These are phyloP conservation scores for Suillus variegatus DNA, from an alignment of 768 basidiomycete genomes.

Conservation along the genomic window DNA sequence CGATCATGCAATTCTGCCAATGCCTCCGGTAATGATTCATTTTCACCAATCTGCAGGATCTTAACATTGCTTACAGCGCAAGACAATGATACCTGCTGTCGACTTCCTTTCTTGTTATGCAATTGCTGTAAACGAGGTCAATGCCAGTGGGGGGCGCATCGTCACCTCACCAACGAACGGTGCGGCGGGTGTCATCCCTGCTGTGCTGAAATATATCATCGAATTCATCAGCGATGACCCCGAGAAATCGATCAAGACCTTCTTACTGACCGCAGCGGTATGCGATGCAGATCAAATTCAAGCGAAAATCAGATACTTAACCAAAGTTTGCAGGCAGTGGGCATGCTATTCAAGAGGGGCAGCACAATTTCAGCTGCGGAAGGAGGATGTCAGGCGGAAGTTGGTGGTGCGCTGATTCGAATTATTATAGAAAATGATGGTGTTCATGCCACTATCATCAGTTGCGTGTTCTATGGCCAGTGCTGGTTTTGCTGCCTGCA, in stretches of 20 bases:
- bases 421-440: constrained; percentile 2
- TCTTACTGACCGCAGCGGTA: constrained; percentile 86
- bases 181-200: constrained; percentile 91
- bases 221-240: constrained; percentile 94
- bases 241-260: constrained; percentile 85
- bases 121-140: constrained; percentile 94
- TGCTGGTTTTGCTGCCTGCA: constrained; percentile 90
- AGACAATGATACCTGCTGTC: constrained; percentile 87
- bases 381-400: constrained; percentile 94
- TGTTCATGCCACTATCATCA: constrained; percentile 20
- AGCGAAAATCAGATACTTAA: background rate
- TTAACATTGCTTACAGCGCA: constrained; percentile 49
- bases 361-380: constrained; percentile 96
- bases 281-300: constrained; percentile 43
- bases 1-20: constrained; percentile 76
- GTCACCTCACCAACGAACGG: constrained; percentile 96
- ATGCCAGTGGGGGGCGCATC: constrained; percentile 89
- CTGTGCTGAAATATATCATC: constrained; percentile 85
- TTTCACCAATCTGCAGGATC: constrained; percentile 5
- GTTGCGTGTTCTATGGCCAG: constrained; percentile 97
- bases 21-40: constrained; percentile 68
- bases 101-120: constrained; percentile 95
- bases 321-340: constrained; percentile 59
- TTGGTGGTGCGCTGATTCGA: constrained; percentile 61
- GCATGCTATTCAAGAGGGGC: constrained; percentile 97